Conservation (phyloP, 2,329 filamentous ascomycete genomes). For the Aciculosporium take region DNA sequence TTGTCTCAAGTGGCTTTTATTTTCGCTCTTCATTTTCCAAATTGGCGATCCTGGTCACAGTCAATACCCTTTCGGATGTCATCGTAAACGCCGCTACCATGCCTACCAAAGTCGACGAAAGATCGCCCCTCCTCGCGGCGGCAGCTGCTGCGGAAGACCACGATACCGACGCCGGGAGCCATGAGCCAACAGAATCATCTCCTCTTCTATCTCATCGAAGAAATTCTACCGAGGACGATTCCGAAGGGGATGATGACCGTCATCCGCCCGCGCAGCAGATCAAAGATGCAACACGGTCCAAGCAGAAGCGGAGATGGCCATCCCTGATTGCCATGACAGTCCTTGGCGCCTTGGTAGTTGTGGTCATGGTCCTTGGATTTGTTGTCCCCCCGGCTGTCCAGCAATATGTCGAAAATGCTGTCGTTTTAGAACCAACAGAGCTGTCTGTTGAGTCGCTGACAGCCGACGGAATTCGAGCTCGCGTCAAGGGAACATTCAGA, state of each 20-base stretch:
- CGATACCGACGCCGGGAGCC: slow-evolving; percentile 9
- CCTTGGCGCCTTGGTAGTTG: slow-evolving; percentile 46
- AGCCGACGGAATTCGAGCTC: slow-evolving; percentile 57
- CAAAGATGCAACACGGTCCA: slow-evolving; percentile 13
- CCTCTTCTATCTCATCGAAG: slow-evolving; percentile 29
- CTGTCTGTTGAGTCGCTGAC: slow-evolving; percentile 81
- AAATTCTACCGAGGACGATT: slow-evolving; percentile 18
- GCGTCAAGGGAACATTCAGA: slow-evolving; percentile 67
- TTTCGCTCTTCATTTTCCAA: not conserved
- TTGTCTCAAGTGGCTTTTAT: too few species aligned
- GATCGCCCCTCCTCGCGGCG: slow-evolving; percentile 28
- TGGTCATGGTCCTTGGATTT: slow-evolving; percentile 67
- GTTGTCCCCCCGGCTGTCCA: slow-evolving; percentile 67
- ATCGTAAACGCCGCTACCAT: slow-evolving; percentile 17
- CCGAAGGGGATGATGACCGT: slow-evolving; percentile 1
- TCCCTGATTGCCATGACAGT: slow-evolving; percentile 59
- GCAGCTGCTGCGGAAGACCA: slow-evolving; percentile 15
- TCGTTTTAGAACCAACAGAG: slow-evolving; percentile 68
- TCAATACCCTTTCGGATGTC: not conserved
- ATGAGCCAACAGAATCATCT: slow-evolving; percentile 29
- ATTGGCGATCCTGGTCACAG: not conserved
- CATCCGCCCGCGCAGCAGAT: slow-evolving; percentile 12
- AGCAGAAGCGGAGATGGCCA: slow-evolving; percentile 44
- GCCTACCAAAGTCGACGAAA: slow-evolving; percentile 26
- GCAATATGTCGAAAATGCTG: slow-evolving; percentile 72